Percentiles rank a stretch among this genome's conserved stretches.
Conservation (phyloP, 176 grass and related monocot genomes). For the Aegilops sharonensis region DNA sequence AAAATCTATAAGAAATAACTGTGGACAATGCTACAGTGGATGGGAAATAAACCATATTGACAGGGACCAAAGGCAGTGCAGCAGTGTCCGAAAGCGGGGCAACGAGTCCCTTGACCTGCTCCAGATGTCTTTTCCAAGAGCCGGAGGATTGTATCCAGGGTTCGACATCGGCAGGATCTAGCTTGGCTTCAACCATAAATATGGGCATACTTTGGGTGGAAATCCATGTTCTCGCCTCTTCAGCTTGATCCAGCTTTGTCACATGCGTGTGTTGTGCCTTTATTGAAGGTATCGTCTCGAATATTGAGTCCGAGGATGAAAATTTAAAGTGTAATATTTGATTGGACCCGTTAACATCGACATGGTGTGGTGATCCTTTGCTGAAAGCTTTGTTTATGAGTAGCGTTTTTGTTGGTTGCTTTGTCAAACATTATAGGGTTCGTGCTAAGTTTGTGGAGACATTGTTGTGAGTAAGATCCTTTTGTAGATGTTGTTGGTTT, state of each 20-base stretch:
- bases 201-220: background rate
- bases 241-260: background rate
- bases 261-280: too few relatives aligned
- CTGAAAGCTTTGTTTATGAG: too few relatives aligned
- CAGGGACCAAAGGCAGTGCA: background rate
- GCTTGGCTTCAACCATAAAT: background rate
- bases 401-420: too few relatives aligned
- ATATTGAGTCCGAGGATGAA: background rate
- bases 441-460: too few relatives aligned
- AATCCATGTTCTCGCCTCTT: background rate
- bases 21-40: background rate
- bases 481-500: too few relatives aligned
- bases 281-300: too few relatives aligned
- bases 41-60: background rate
- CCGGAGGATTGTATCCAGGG: background rate
- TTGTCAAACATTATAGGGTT: too few relatives aligned
- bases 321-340: background rate
- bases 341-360: too few relatives aligned
- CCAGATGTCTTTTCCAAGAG: background rate
- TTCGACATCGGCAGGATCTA: background rate
- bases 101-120: background rate
- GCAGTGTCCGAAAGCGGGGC: background rate
- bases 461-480: too few relatives aligned
- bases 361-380: too few relatives aligned
- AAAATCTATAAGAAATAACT: background rate